A percentile compares a stretch with the other conserved stretches of the same genome.
Conservation (phyloP, 805 yeast species). For the Cephaloascus fragrans region DNA sequence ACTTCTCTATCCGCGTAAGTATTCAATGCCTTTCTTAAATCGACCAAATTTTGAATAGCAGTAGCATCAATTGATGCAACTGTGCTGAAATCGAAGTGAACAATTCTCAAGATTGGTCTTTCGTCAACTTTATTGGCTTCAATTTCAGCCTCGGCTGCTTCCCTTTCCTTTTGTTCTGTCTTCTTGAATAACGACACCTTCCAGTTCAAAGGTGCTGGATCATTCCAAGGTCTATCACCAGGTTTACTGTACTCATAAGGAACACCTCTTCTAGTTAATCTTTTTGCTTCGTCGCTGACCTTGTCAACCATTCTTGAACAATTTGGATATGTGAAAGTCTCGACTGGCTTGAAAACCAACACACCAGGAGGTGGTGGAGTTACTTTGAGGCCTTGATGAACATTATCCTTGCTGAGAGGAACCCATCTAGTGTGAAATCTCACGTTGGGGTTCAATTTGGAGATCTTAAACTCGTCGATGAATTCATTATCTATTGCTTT, state of each 20-base stretch:
- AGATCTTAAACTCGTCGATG: conserved; percentile 5
- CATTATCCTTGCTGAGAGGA: conserved; percentile 39
- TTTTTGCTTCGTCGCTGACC: conserved; percentile 58
- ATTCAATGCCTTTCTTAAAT: conserved; percentile 62
- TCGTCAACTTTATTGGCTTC: conserved; percentile 24
- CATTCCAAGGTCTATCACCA: conserved; percentile 87
- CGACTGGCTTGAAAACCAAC: conserved; percentile 73
- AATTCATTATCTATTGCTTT: not conserved
- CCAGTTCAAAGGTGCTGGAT: conserved; percentile 57
- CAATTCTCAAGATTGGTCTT: conserved; percentile 59
- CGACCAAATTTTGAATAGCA: conserved; percentile 68
- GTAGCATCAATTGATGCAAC: conserved; percentile 74
- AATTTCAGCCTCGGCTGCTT: conserved; percentile 10
- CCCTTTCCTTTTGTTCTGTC: conserved; percentile 6
- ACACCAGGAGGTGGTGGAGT: conserved; percentile 87
- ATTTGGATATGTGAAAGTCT: conserved; percentile 76
- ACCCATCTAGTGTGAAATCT: conserved; percentile 59
- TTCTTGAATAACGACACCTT: conserved; percentile 19
- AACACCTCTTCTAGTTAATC: conserved; percentile 51
- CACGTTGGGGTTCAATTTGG: conserved; percentile 21
- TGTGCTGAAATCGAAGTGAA: conserved; percentile 75
- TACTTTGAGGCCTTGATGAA: conserved; percentile 50
- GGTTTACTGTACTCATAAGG: conserved; percentile 20
- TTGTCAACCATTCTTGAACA: conserved; percentile 63
- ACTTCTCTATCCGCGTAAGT: conserved; percentile 73